These are phyloP conservation scores for Apiospora hydei DNA, from an alignment of 2,329 filamentous ascomycete genomes.

Conservation along the genomic window DNA sequence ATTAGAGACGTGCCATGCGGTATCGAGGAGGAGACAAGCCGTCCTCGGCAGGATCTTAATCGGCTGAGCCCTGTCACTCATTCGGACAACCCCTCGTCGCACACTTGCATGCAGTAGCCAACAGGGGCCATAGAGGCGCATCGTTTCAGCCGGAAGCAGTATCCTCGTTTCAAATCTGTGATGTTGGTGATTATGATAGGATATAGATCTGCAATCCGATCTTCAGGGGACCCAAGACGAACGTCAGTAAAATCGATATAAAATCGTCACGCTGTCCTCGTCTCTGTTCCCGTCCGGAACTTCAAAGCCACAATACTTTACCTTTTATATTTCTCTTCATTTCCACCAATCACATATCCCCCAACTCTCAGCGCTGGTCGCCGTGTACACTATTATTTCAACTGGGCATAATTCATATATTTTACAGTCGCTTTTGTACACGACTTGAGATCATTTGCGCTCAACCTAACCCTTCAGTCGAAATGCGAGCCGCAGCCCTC, in stretches of 20 bases:
- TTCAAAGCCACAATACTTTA: too few species aligned
- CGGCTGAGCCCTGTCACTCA: not conserved
- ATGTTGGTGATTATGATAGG: not conserved
- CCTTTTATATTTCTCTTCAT: not conserved
- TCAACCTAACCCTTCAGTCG: not conserved
- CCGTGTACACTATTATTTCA: not conserved
- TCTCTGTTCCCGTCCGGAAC: not conserved
- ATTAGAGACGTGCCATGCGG: not conserved
- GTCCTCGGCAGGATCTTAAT: not conserved
- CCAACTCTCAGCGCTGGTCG: not conserved
- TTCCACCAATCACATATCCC: not conserved
- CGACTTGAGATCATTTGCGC: not conserved
- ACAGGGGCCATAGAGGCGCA: not conserved
- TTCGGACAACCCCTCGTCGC: not conserved
- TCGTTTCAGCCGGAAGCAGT: not conserved
- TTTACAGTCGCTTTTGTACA: not conserved
- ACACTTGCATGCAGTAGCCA: not conserved
- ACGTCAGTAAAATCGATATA: not conserved
- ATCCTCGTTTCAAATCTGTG: not conserved
- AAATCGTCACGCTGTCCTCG: not conserved
- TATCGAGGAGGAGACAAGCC: not conserved
- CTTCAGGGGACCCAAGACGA: not conserved
- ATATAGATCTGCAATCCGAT: not conserved
- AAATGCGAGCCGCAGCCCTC: slow-evolving; percentile 16
- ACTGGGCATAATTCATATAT: not conserved